Percentiles rank a stretch among this genome's conserved stretches.
phyloP scores from a whole-genome alignment of 768 basidiomycete species.

The Kwoniella heveanensis region DNA sequence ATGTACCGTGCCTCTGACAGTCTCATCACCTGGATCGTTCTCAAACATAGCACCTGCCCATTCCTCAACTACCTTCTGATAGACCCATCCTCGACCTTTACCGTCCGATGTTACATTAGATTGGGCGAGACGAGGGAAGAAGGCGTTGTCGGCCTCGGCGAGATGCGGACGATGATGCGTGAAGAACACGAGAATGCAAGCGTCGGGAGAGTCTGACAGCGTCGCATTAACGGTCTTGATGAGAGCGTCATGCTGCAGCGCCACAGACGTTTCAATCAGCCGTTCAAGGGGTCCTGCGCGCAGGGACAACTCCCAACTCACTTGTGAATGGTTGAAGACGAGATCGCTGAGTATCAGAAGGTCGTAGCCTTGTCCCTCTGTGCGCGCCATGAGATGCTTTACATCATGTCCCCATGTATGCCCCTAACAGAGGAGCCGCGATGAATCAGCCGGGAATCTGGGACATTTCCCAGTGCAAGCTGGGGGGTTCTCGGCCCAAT shows the following conservation, averaged over 20 bases:
- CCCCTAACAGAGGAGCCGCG: slow-evolving; percentile 28
- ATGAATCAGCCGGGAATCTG: too few relatives aligned
- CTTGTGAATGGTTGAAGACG: slow-evolving; percentile 93
- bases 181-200: slow-evolving; percentile 75
- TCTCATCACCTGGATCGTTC: slow-evolving; percentile 77
- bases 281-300: too few relatives aligned
- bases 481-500: too few relatives aligned
- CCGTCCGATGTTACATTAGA: slow-evolving; percentile 55
- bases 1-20: slow-evolving; percentile 77
- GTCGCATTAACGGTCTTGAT: slow-evolving; percentile 69
- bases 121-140: slow-evolving; percentile 61
- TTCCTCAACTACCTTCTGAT: slow-evolving; percentile 68
- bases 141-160: slow-evolving; percentile 77
- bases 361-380: slow-evolving; percentile 61
- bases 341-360: slow-evolving; percentile 88
- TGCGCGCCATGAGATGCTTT: slow-evolving; percentile 29
- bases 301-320: slow-evolving; percentile 45
- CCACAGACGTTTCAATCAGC: slow-evolving; percentile 19
- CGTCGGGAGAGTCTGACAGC: slow-evolving; percentile 30
- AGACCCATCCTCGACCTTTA: slow-evolving; percentile 74
- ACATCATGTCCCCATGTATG: slow-evolving; percentile 52
- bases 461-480: too few relatives aligned
- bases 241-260: slow-evolving; percentile 72
- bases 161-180: slow-evolving; percentile 84
- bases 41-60: slow-evolving; percentile 84